Evolutionary conservation across 257 asterid genomes (phyloP).

Genomic region (Solanum stenotomum): DNA sequence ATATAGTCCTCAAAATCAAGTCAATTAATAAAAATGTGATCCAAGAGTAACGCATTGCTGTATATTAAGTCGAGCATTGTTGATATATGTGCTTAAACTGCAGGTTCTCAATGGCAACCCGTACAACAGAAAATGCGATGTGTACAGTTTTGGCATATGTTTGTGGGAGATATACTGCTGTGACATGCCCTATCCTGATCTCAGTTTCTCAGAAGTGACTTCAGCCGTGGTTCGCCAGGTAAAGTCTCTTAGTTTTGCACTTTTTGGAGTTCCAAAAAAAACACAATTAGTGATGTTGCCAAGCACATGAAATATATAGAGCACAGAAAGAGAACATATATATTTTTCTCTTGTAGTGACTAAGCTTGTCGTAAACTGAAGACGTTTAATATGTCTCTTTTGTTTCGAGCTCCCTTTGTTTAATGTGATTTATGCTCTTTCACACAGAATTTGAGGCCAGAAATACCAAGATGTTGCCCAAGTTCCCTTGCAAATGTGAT

Average conservation of each 20-base stretch:
- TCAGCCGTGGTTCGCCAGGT: constrained; percentile 94
- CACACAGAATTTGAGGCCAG: constrained; percentile 77
- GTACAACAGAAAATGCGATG: constrained; percentile 78
- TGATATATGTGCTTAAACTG: background rate
- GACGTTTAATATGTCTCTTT: background rate
- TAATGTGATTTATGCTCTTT: background rate
- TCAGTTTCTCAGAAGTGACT: constrained; percentile 86
- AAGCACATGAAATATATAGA: background rate
- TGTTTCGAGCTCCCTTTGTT: background rate
- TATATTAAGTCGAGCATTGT: background rate
- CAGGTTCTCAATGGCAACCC: constrained; percentile 79
- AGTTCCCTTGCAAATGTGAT: constrained; percentile 66
- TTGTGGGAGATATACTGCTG: constrained; percentile 88
- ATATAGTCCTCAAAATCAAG: background rate
- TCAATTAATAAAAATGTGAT: background rate
- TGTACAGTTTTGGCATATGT: constrained; percentile 80
- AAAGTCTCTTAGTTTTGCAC: background rate
- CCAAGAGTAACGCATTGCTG: background rate
- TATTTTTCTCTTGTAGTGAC: background rate
- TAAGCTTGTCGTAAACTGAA: background rate
- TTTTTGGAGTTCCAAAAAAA: background rate
- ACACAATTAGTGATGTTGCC: background rate
- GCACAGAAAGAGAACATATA: background rate
- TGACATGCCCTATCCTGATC: constrained; percentile 92
- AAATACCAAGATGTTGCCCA: constrained; percentile 81